These are phyloP conservation scores for Centrapalus pauciflorus DNA, from an alignment of 129 eudicot genomes.

Conservation along the genomic window DNA sequence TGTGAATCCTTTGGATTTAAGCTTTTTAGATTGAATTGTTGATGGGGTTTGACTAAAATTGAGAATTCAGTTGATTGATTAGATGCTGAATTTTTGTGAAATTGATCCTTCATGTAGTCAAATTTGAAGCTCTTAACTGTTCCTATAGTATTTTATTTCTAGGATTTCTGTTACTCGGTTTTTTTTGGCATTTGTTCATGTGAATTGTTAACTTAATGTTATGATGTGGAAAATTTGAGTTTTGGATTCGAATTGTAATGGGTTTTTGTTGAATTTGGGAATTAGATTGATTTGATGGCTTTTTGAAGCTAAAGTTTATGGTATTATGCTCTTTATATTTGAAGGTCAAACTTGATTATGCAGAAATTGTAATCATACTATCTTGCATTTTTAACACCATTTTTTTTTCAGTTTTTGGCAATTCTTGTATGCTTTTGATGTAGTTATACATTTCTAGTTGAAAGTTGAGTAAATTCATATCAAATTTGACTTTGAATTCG, in stretches of 20 bases:
- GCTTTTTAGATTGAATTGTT: slow-evolving; percentile 3
- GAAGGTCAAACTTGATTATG: slow-evolving; percentile 3
- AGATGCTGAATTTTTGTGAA: background rate
- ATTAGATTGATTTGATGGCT: slow-evolving; percentile 1
- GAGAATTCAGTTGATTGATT: background rate
- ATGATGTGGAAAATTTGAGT: background rate
- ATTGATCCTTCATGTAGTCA: background rate
- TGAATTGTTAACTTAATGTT: background rate
- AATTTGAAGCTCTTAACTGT: background rate
- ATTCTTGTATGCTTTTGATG: background rate
- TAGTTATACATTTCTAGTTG: background rate
- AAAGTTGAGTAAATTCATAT: background rate
- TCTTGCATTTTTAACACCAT: background rate
- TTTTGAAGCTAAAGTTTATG: slow-evolving; percentile 1
- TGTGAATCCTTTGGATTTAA: background rate
- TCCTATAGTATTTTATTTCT: background rate
- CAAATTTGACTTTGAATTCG: background rate
- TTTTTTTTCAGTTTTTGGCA: background rate
- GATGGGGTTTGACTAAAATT: background rate
- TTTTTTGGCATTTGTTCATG: background rate
- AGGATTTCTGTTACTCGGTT: background rate
- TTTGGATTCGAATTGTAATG: background rate
- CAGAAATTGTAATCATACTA: background rate
- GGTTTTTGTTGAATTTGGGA: background rate
- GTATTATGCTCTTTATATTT: background rate